Percentiles rank a stretch among this genome's conserved stretches.
phyloP scores from a whole-genome alignment of 1,139 yeast genomes.

The Pichia cactophila region DNA sequence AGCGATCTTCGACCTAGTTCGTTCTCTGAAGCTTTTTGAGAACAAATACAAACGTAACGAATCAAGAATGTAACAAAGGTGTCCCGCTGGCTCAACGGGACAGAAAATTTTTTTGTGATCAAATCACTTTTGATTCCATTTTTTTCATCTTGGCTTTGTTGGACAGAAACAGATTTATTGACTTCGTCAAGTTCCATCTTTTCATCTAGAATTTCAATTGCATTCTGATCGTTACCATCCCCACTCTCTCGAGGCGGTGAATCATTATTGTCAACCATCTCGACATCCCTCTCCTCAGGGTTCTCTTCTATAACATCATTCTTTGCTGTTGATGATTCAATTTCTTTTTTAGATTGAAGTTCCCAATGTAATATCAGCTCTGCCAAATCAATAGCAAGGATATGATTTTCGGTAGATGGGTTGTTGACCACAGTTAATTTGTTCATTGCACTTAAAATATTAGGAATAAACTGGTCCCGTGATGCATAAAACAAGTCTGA shows the following conservation, averaged over 20 bases:
- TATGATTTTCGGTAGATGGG: slow-evolving; percentile 75
- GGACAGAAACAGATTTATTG: not conserved
- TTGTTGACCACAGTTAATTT: slow-evolving; percentile 77
- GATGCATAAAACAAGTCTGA: slow-evolving; percentile 78
- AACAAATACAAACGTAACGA: slow-evolving; percentile 80
- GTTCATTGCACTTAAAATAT: slow-evolving; percentile 92
- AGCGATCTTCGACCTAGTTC: slow-evolving; percentile 78
- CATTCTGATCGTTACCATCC: not conserved
- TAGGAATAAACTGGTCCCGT: slow-evolving; percentile 82
- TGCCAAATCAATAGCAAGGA: slow-evolving; percentile 81
- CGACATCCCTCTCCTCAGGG: slow-evolving; percentile 19
- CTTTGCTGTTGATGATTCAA: slow-evolving; percentile 15
- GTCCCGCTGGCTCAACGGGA: slow-evolving; percentile 79
- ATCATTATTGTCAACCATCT: slow-evolving; percentile 17
- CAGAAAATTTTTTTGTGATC: slow-evolving; percentile 32
- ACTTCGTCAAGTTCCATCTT: slow-evolving; percentile 4
- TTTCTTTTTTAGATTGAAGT: slow-evolving; percentile 33
- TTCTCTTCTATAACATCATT: slow-evolving; percentile 24
- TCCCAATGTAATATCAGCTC: slow-evolving; percentile 88
- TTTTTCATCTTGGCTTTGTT: not conserved
- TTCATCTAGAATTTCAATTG: slow-evolving; percentile 7
- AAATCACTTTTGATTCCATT: no score
- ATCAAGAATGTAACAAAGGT: slow-evolving; percentile 89
- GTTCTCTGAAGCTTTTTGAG: slow-evolving; percentile 77
- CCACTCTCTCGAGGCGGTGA: not conserved